These are phyloP conservation scores for Aspergillus transmontanensis DNA, from an alignment of 2,329 filamentous ascomycete species.

Conservation along the genomic window DNA sequence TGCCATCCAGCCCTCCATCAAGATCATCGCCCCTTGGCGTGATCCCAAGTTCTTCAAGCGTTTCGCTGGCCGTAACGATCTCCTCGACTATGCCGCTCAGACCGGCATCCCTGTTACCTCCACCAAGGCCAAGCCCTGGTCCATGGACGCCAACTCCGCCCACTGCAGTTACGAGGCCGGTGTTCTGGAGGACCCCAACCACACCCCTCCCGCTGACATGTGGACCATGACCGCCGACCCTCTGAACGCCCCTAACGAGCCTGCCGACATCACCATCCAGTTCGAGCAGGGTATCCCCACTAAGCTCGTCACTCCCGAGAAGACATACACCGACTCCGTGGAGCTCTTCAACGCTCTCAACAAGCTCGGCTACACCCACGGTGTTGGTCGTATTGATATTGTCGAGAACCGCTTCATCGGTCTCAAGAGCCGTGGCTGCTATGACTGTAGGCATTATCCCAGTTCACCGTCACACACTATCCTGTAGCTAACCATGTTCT, in stretches of 20 bases:
- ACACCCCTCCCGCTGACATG: slow-evolving; percentile 73
- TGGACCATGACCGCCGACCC: slow-evolving; percentile 72
- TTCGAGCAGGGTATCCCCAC: slow-evolving; percentile 76
- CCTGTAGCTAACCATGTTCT: slow-evolving; percentile 4
- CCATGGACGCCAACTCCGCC: slow-evolving; percentile 60
- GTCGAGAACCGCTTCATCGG: slow-evolving; percentile 81
- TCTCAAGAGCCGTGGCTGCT: slow-evolving; percentile 79
- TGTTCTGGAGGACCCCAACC: slow-evolving; percentile 52
- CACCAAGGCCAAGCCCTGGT: slow-evolving; percentile 53
- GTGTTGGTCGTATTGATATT: slow-evolving; percentile 80
- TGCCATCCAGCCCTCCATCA: slow-evolving; percentile 51
- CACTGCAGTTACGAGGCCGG: slow-evolving; percentile 76
- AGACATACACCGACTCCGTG: slow-evolving; percentile 68
- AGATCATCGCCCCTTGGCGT: slow-evolving; percentile 54
- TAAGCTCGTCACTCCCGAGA: slow-evolving; percentile 63
- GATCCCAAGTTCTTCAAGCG: slow-evolving; percentile 51
- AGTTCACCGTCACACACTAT: slow-evolving; percentile 16
- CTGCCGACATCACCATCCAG: slow-evolving; percentile 69
- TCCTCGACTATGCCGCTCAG: slow-evolving; percentile 52
- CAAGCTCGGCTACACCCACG: slow-evolving; percentile 69
- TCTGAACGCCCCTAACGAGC: slow-evolving; percentile 68
- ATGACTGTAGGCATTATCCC: slow-evolving; percentile 59
- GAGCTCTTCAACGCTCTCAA: slow-evolving; percentile 74
- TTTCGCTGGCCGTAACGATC: slow-evolving; percentile 52
- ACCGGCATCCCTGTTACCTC: slow-evolving; percentile 51